Percentiles rank a stretch among this genome's conserved stretches.
Evolutionary conservation across 192 early-diverging fungal species (phyloP).

Genomic region (Backusella parvicylindrica): DNA sequence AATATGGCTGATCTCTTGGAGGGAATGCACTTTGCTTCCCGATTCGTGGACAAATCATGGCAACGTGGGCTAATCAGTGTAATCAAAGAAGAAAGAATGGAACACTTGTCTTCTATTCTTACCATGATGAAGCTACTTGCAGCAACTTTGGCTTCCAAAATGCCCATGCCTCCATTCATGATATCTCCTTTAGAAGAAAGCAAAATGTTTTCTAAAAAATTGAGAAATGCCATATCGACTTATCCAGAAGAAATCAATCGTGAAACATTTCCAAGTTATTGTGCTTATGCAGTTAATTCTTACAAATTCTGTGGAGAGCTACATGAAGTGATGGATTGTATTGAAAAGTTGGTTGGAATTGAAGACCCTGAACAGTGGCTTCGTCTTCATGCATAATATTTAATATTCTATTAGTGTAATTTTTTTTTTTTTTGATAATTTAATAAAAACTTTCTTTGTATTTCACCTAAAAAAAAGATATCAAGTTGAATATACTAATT

Average conservation of each 20-base stretch:
- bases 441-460: not conserved
- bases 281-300: constrained; percentile 20
- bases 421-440: not conserved
- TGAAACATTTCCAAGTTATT: constrained; percentile 3
- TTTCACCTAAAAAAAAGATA: not conserved
- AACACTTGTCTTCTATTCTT: constrained; percentile 17
- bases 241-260: not conserved
- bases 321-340: constrained; percentile 10
- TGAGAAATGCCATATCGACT: not conserved
- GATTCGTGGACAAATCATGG: not conserved
- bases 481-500: not conserved
- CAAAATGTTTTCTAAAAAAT: not conserved
- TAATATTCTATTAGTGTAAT: not conserved
- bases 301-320: constrained; percentile 17
- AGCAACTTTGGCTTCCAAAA: constrained; percentile 22
- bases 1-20: constrained; percentile 26
- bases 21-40: not conserved
- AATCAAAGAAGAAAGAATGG: not conserved
- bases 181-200: constrained; percentile 15
- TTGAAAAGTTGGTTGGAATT: constrained; percentile 17
- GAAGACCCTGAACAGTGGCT: constrained; percentile 24
- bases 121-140: constrained; percentile 26
- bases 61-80: not conserved
- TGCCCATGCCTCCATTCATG: constrained; percentile 24
- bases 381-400: not conserved